These are phyloP conservation scores for Aegle marmelos DNA, from an alignment of 345 rosid genomes.

Conservation along the genomic window DNA sequence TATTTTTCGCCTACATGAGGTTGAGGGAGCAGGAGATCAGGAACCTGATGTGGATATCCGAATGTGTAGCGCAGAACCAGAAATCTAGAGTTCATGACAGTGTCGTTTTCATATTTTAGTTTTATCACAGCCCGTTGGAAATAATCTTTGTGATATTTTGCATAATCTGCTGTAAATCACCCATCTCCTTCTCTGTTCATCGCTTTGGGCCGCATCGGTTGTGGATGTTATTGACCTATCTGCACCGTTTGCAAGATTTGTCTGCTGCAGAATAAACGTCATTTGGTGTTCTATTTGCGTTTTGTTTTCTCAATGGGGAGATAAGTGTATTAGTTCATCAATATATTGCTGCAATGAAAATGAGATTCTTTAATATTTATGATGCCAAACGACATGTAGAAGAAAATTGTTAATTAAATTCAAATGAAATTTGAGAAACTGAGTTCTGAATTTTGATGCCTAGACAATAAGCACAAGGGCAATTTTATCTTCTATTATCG, in stretches of 20 bases:
- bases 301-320: neutral
- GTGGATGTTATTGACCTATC: conserved; percentile 15
- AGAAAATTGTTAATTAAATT: neutral
- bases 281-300: too few relatives aligned
- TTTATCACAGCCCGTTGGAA: neutral
- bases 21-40: conserved; percentile 98
- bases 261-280: conserved; percentile 6
- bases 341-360: neutral
- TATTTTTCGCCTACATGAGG: conserved; percentile 95
- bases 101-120: conserved; percentile 86
- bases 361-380: neutral
- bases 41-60: conserved; percentile 98
- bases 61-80: conserved; percentile 98
- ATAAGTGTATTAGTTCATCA: conserved; percentile 1
- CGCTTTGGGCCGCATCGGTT: conserved; percentile 6
- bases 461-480: too few relatives aligned
- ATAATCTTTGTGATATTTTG: neutral
- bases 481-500: too few relatives aligned
- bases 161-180: conserved; percentile 16
- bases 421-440: too few relatives aligned
- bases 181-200: neutral
- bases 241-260: conserved; percentile 5
- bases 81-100: conserved; percentile 98
- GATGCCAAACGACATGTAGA: neutral
- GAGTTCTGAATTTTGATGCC: too few relatives aligned